Evolutionary conservation across 1,139 yeast genomes (phyloP).

Genomic region (Hyphopichia fennica): DNA sequence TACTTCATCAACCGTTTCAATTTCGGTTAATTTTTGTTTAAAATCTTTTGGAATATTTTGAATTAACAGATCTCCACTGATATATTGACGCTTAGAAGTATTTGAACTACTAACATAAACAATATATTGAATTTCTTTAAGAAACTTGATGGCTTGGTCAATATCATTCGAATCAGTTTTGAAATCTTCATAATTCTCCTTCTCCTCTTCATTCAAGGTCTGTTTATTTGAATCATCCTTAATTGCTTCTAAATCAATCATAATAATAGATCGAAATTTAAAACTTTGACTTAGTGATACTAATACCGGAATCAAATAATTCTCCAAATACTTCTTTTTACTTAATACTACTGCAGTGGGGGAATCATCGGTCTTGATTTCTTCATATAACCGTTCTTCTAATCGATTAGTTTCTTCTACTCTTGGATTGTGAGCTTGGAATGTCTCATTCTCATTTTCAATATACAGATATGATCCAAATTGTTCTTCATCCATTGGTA

Average conservation of each 20-base stretch:
- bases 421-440: not conserved
- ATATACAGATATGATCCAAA: not conserved
- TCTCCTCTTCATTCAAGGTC: not conserved
- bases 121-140: constrained; percentile 10
- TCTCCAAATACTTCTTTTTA: constrained; percentile 18
- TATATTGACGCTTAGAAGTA: constrained; percentile 19
- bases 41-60: constrained; percentile 24
- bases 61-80: constrained; percentile 19
- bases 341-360: constrained; percentile 17
- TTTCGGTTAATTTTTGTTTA: constrained; percentile 18
- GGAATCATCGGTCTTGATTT: not conserved
- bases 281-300: constrained; percentile 24
- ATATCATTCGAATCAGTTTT: no score
- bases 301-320: constrained; percentile 26
- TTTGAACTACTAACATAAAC: constrained; percentile 9
- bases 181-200: not conserved
- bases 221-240: constrained; percentile 12
- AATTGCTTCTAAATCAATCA: constrained; percentile 9
- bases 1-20: constrained; percentile 34
- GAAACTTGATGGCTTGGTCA: constrained; percentile 1
- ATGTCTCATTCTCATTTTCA: not conserved
- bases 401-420: not conserved
- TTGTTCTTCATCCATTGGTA: constrained; percentile 9
- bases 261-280: constrained; percentile 13
- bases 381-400: not conserved